Evolutionary conservation across 345 rosid species (phyloP), one percentile per base, ranked within the genome.

Genomic region (Turritis glabra): DNA sequence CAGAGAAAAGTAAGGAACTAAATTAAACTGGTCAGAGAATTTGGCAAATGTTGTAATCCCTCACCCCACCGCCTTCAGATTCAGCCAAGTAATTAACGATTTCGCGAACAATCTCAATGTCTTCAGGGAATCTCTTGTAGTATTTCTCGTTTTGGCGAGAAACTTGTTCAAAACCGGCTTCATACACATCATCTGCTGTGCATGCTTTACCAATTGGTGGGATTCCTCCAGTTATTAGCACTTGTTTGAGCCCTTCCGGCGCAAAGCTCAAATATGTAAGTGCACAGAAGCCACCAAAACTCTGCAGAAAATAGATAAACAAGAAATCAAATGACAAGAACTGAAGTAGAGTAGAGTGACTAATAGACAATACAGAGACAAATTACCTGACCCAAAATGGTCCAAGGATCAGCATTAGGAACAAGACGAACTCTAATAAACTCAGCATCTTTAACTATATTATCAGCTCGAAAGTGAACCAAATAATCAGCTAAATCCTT

Each of bases 211-310:
- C 89, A 33, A 90, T 40, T 7, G 96, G 97, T 71, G 99, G 99
- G 25, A 83, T 90, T 76, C 99, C 99, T 63, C 99, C 97, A 40
- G 99, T 87, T 79, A 95, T 43, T 65, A 95, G 87, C 64, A 84
- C 97, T 86, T 90, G 97, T 79, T 83, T 90, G n/a, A 89, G 85
- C 59, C 97, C 99, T 82, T 86, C 80, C 0, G 99, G 93, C 17
- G 97, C 99, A 76, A 88, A 88, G 71, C 97, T 88, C 83, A 92
- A 67, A 66, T 95, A 95, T 4, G 97, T 90, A 47, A 92, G 83
- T 8, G 92, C 97, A 85, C 97, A 92, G 61, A 95, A 95, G 18
- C 97, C 99, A 64, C 99, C 97, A 71, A 77, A 95, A 74, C 97
- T 92, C 99, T 92, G 77, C 79, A 84, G 30, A 60, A 44, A 46